Evolutionary conservation across 495 filamentous ascomycete species (phyloP).

Genomic region (Pseudevernia furfuracea): DNA sequence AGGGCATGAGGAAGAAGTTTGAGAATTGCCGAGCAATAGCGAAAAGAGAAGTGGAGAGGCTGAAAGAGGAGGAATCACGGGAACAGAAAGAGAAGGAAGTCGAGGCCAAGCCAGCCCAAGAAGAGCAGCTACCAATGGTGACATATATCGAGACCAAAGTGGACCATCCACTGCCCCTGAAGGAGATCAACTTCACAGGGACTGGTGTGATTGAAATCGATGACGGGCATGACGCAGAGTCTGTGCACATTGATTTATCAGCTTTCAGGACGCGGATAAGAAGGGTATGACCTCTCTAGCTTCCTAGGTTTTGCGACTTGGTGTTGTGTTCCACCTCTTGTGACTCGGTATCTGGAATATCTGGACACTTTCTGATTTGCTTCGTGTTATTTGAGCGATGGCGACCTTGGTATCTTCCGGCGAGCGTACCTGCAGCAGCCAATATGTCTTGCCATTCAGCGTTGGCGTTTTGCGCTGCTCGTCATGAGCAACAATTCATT

Average conservation of each 20-base stretch:
- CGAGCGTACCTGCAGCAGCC: background rate
- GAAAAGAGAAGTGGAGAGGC: slow-evolving; percentile 35
- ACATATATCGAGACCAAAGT: background rate
- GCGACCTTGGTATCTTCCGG: background rate
- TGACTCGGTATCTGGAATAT: slow-evolving; percentile 16
- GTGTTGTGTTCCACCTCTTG: background rate
- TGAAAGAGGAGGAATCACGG: slow-evolving; percentile 34
- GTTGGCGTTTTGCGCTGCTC: background rate
- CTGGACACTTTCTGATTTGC: slow-evolving; percentile 8
- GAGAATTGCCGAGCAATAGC: slow-evolving; percentile 37
- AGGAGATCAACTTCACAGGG: slow-evolving; percentile 16
- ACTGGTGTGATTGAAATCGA: slow-evolving; percentile 26
- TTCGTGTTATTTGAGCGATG: slow-evolving; percentile 3
- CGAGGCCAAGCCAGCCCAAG: background rate
- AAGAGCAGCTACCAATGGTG: slow-evolving; percentile 1
- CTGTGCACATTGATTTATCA: slow-evolving; percentile 26
- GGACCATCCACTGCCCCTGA: slow-evolving; percentile 12
- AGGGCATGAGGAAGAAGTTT: slow-evolving; percentile 54
- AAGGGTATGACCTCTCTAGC: slow-evolving; percentile 11
- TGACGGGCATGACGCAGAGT: slow-evolving; percentile 23
- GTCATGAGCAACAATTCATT: background rate
- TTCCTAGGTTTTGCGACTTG: background rate
- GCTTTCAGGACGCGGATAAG: slow-evolving; percentile 24
- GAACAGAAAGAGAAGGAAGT: slow-evolving; percentile 25
- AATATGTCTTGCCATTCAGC: background rate